Conservation (phyloP, 2,329 filamentous ascomycete genomes). For the Penicillium sp. region DNA sequence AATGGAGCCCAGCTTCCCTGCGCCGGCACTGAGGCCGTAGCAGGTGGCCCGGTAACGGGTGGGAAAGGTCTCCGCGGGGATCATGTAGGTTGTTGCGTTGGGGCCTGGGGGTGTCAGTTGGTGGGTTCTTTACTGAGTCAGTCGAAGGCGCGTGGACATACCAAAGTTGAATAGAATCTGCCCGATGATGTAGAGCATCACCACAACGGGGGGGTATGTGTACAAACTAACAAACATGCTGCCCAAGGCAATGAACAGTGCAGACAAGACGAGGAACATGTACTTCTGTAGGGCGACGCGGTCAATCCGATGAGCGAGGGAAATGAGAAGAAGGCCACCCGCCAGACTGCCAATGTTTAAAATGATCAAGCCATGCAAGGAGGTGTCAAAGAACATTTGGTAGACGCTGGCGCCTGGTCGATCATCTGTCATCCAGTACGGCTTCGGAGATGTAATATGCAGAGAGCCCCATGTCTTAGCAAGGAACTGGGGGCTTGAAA, state of each 20-base stretch:
- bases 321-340: slow-evolving; percentile 43
- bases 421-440: slow-evolving; percentile 38
- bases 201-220: slow-evolving; percentile 35
- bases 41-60: slow-evolving; percentile 55
- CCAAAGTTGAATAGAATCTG: slow-evolving; percentile 52
- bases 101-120: slow-evolving; percentile 27
- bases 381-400: slow-evolving; percentile 40
- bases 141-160: slow-evolving; percentile 16
- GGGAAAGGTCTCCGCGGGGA: slow-evolving; percentile 57
- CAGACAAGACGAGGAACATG: slow-evolving; percentile 44
- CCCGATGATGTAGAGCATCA: slow-evolving; percentile 46
- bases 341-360: slow-evolving; percentile 44
- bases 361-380: slow-evolving; percentile 40
- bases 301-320: slow-evolving; percentile 41
- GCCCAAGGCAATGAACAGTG: slow-evolving; percentile 45
- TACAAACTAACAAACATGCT: slow-evolving; percentile 43
- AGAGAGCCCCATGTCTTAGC: slow-evolving; percentile 42
- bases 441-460: slow-evolving; percentile 25
- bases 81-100: slow-evolving; percentile 46
- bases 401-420: slow-evolving; percentile 43
- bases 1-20: slow-evolving; percentile 54
- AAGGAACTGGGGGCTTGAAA: slow-evolving; percentile 45
- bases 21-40: slow-evolving; percentile 54
- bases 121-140: background rate
- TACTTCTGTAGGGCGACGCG: slow-evolving; percentile 46